Evolutionary conservation across 495 filamentous ascomycete genomes (phyloP), one percentile per base, ranked within the genome.

Genomic region (Xylaria telfairii): DNA sequence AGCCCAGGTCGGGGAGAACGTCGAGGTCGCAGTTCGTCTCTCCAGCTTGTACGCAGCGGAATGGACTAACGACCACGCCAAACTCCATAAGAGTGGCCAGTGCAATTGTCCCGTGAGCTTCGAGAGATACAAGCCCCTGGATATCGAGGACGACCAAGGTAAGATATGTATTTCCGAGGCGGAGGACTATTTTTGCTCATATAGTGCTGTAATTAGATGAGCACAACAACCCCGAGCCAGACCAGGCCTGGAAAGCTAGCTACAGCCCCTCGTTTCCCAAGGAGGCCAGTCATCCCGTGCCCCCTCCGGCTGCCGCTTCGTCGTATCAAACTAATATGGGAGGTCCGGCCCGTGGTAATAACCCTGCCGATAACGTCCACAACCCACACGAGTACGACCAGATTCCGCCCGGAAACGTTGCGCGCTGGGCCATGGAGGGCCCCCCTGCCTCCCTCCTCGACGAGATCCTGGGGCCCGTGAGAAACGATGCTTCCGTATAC

Each of bases 21-120:
- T 71, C 4, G 65, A 57, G 0, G 70, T 81, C 4, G 42, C 78
- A 12, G 70, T 83, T 30, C 81, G 83, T 1, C 63, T 81, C 0
- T 42, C 72, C 0, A 74, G 82, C 65, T 69, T 82, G 9, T 83
- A 78, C 57, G 83, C 77, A 0, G 80, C 78, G 1, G 83, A 85
- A 67, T 85, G 83, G 83, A 41, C 73, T 0, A 62, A 44, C 1
- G 83, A 84, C 67, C 83, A 85, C 69, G 73, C 73, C 24, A 63
- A 44, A 1, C 76, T 79, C 0, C 83, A 85, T 69, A 47, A 71
- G 19, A 34, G 44, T 0, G 81, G 79, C 13, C 63, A 44, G 9
- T 85, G 82, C 65, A 9, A 39, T 5, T 85, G 83, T 68, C 63
- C 62, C 10, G 67, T 74, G 0, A 57, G 70, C n/a, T 83, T 83